phyloP scores from a whole-genome alignment of 1,139 yeast genomes.

The Geotrichum australiense region DNA sequence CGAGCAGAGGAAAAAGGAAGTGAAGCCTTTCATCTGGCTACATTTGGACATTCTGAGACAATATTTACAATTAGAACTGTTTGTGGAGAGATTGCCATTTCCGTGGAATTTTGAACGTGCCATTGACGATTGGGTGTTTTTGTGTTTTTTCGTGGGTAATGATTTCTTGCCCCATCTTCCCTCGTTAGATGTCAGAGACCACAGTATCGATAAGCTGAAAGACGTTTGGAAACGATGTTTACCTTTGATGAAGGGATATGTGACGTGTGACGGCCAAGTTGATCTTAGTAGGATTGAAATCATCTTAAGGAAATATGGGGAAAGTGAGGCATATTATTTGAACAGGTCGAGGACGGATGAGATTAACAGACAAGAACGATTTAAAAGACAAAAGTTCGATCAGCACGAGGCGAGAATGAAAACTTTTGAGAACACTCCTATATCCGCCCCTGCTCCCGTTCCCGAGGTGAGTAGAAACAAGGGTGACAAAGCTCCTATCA shows the following conservation, averaged over 20 bases:
- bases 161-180: conserved; percentile 98
- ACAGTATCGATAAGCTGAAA: conserved; percentile 77
- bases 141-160: conserved; percentile 98
- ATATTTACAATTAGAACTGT: conserved; percentile 74
- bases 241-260: conserved; percentile 61
- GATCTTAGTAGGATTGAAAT: conserved; percentile 70
- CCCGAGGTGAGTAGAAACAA: conserved; percentile 26
- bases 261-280: conserved; percentile 84
- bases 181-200: conserved; percentile 87
- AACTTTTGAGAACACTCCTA: conserved; percentile 12
- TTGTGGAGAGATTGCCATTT: conserved; percentile 59
- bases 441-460: conserved; percentile 12
- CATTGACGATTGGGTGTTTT: conserved; percentile 96
- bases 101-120: conserved; percentile 89
- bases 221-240: conserved; percentile 74
- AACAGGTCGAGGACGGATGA: conserved; percentile 55
- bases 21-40: conserved; percentile 90
- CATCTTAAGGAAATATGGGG: conserved; percentile 57
- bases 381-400: conserved; percentile 50
- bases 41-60: conserved; percentile 85
- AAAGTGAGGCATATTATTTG: conserved; percentile 56
- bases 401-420: conserved; percentile 21
- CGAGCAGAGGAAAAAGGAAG: conserved; percentile 48
- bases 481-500: conserved; percentile 68
- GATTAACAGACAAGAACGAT: conserved; percentile 54